Conservation (phyloP, 257 asterid species). For the Plantago major region DNA sequence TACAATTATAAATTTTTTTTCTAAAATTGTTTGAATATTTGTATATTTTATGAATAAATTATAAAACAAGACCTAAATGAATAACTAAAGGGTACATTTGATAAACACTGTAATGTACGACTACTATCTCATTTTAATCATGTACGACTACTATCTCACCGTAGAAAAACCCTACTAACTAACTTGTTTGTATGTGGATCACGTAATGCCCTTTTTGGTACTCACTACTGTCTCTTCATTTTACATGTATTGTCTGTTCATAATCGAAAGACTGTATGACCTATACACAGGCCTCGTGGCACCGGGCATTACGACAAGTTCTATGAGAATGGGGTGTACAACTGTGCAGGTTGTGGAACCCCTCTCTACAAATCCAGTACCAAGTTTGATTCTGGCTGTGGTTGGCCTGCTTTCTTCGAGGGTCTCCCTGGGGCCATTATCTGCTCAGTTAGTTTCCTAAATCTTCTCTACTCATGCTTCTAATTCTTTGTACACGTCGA, state of each 20-base stretch:
- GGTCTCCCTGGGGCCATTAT: constrained; percentile 66
- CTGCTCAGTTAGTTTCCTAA: constrained; percentile 45
- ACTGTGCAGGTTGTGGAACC: constrained; percentile 62
- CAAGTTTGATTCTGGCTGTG: constrained; percentile 75
- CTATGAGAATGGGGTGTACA: constrained; percentile 49
- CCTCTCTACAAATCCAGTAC: constrained; percentile 74
- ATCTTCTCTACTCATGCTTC: too few species aligned
- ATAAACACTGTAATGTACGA: too few species aligned
- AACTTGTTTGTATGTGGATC: too few species aligned
- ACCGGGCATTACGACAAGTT: constrained; percentile 80
- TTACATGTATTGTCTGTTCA: background rate
- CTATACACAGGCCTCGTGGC: constrained; percentile 42
- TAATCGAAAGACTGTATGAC: background rate
- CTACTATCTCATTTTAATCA: too few species aligned
- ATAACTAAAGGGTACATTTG: too few species aligned
- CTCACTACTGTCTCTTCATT: background rate
- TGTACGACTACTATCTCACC: too few species aligned
- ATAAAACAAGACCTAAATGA: too few species aligned
- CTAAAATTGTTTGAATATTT: too few species aligned
- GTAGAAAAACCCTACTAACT: too few species aligned
- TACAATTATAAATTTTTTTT: too few species aligned
- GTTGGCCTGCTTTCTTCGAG: constrained; percentile 86
- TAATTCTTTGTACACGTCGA: too few species aligned
- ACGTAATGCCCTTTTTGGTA: background rate
- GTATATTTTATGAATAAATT: too few species aligned